Evolutionary conservation across 495 filamentous ascomycete genomes (phyloP).

Genomic region (Penicillium dipodomyicola): DNA sequence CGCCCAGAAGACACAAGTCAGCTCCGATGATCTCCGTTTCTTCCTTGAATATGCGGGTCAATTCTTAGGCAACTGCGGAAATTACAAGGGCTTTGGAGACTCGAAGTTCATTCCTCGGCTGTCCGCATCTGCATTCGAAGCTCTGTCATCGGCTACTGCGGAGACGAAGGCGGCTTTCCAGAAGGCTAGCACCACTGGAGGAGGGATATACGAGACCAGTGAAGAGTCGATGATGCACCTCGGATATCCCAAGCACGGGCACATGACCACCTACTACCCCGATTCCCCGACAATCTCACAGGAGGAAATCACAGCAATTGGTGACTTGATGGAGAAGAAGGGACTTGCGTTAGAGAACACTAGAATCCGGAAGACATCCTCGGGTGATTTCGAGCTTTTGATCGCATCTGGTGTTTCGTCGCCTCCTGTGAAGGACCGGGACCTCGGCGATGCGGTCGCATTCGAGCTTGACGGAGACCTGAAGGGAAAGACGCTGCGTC

Average conservation of each 20-base stretch:
- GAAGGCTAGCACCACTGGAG: slow-evolving; percentile 50
- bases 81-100: slow-evolving; percentile 96
- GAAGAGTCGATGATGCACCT: slow-evolving; percentile 71
- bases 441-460: slow-evolving; percentile 63
- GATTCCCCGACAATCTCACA: slow-evolving; percentile 82
- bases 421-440: slow-evolving; percentile 59
- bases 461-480: slow-evolving; percentile 62
- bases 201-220: slow-evolving; percentile 70
- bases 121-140: slow-evolving; percentile 60
- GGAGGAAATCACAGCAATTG: slow-evolving; percentile 71
- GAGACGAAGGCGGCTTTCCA: slow-evolving; percentile 63
- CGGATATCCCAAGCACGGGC: slow-evolving; percentile 77
- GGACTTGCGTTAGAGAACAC: slow-evolving; percentile 82
- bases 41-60: slow-evolving; percentile 87
- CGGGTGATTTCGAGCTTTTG: slow-evolving; percentile 73
- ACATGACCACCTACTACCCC: slow-evolving; percentile 91
- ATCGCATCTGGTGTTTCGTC: slow-evolving; percentile 70
- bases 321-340: slow-evolving; percentile 72
- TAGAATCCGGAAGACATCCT: slow-evolving; percentile 69
- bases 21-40: slow-evolving; percentile 62
- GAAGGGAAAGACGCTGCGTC: slow-evolving; percentile 66
- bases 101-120: slow-evolving; percentile 89
- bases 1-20: slow-evolving; percentile 65
- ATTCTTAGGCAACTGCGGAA: slow-evolving; percentile 88
- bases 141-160: slow-evolving; percentile 63